Conservation (phyloP, 2,329 filamentous ascomycete species). For the Hirsutella thompsonii region DNA sequence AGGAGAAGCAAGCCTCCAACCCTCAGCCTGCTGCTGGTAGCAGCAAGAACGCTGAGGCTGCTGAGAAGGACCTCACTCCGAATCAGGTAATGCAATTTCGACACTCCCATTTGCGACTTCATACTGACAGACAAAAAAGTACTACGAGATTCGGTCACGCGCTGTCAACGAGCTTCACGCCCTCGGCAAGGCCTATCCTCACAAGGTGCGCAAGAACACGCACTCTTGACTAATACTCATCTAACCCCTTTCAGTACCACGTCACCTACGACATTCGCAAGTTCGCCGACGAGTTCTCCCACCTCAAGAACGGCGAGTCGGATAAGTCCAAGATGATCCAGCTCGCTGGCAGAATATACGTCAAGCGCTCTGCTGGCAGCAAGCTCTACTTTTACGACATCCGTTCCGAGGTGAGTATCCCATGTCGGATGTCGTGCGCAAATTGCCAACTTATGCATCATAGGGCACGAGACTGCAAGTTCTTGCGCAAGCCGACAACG, state of each 20-base stretch:
- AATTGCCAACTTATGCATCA: background rate
- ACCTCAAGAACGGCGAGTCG: constrained; percentile 79
- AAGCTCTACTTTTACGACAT: constrained; percentile 86
- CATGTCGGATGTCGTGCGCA: too few relatives aligned
- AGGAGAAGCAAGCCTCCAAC: constrained; percentile 67
- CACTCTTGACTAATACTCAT: background rate
- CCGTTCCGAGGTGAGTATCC: constrained; percentile 19
- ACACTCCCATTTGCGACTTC: too few relatives aligned
- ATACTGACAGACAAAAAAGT: constrained; percentile 24
- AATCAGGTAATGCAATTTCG: constrained; percentile 36
- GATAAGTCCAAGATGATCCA: constrained; percentile 62
- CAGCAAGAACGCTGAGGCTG: constrained; percentile 46
- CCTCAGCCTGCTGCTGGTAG: constrained; percentile 51
- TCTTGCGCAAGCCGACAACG: constrained; percentile 78
- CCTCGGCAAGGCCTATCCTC: constrained; percentile 54
- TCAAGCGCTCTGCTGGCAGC: constrained; percentile 66
- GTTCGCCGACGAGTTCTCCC: constrained; percentile 64
- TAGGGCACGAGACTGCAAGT: constrained; percentile 65
- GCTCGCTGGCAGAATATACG: constrained; percentile 79
- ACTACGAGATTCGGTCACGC: constrained; percentile 91
- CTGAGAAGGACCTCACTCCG: constrained; percentile 42
- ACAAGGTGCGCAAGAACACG: constrained; percentile 42
- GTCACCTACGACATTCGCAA: constrained; percentile 71
- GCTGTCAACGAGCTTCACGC: constrained; percentile 41
- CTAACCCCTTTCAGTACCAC: constrained; percentile 43